Conservation (phyloP, 345 rosid species). For the Acer campestre region DNA sequence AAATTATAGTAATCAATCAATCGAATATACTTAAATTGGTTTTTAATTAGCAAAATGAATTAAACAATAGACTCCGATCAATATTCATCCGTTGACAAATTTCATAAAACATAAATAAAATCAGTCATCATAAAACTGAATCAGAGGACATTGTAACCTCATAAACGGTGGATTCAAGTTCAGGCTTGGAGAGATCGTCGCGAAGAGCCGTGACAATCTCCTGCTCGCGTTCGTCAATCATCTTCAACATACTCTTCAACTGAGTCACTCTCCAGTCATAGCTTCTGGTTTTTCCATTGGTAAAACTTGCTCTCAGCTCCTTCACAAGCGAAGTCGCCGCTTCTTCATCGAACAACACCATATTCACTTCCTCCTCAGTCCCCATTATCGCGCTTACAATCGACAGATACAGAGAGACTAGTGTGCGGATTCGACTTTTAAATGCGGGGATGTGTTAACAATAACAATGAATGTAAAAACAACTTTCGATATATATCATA, state of each 20-base stretch:
- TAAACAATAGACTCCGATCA: too few relatives aligned
- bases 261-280: conserved; percentile 77
- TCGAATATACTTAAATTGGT: not conserved
- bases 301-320: conserved; percentile 54
- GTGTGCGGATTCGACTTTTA: not conserved
- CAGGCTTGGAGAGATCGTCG: conserved; percentile 80
- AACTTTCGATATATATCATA: too few relatives aligned
- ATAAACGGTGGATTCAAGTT: conserved; percentile 63
- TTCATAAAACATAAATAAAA: not conserved
- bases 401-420: not conserved
- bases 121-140: not conserved
- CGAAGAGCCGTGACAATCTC: conserved; percentile 71
- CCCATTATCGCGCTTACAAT: conserved; percentile 29
- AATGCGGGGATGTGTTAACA: not conserved
- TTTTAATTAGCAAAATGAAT: too few relatives aligned
- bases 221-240: conserved; percentile 63
- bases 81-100: not conserved
- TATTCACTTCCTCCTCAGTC: conserved; percentile 6
- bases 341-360: conserved; percentile 46
- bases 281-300: conserved; percentile 66
- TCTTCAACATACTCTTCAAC: conserved; percentile 51
- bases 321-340: conserved; percentile 51
- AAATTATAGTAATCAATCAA: too few relatives aligned
- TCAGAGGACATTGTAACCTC: conserved; percentile 49
- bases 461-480: not conserved